Base-by-base conservation (phyloP, 495 filamentous ascomycete species). In the Xylaria acuta region DNA sequence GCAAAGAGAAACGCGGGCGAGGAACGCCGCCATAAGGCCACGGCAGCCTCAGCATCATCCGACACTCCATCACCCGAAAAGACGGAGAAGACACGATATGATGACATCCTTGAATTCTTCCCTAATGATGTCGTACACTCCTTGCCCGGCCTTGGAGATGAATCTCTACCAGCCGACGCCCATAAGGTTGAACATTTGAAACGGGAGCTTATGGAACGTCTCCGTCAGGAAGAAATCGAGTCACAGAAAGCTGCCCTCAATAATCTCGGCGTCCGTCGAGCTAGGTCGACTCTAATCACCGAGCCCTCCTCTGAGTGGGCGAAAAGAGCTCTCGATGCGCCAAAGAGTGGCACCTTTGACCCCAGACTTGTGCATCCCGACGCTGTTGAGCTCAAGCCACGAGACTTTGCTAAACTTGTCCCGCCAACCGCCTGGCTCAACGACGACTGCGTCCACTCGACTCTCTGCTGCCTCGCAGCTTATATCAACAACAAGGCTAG, bases 401-500 rank as follows among this genome's bases (percentile, higher is more conserved):
- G 85, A 64, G 92, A 95, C 74, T 90, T 97, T 45, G 80, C 80
- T 30, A 82, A 87, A 80, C 68, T 95, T 64, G 81, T 91, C 22
- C 80, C 80, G 18, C 68, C 79, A 2, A 75, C 78, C 11, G 83
- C 81, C 0, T 97, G 94, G 94, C 82, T 97, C 0, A 96, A 97
- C 75, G 94, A 97, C 78, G 91, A 94, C 65, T 86, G 93, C 25
- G 90, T 97, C 75, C 93, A 92, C 72, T 85, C 88, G 2, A 91
- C 91, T 32, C 80, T 96, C 9, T 79, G 84, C 1, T 78, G 89
- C 30, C 80, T 94, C 30, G 86, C 92, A 20, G 84, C 88, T 3
- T 86, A 88, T 65, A 81, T 91, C 49, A 90, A 91, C 60, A 77
- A 87, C 45, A 77, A 81, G 20, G 78, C 84, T 8, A 82, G 81